phyloP scores from a whole-genome alignment of 2,329 filamentous ascomycete genomes.

The Sporothrix brunneoviolacea region DNA sequence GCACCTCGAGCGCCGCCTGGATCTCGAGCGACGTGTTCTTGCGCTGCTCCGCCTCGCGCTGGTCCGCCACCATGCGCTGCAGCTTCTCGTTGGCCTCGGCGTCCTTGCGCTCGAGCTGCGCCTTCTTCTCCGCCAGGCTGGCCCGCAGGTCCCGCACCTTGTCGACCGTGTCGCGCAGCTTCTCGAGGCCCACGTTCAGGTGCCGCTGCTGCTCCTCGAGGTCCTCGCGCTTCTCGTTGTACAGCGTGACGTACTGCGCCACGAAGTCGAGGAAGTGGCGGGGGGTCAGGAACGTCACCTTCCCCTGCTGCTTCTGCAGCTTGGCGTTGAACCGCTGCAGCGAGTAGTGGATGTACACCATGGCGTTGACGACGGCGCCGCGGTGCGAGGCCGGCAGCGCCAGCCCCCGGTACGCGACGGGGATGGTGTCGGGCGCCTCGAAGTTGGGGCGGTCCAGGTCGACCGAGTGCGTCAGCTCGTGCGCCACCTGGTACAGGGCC shows the following conservation, averaged over 20 bases:
- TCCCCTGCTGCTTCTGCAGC: constrained; percentile 85
- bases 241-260: constrained; percentile 92
- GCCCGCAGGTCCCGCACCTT: constrained; percentile 89
- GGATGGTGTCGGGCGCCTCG: constrained; percentile 80
- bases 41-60: constrained; percentile 86
- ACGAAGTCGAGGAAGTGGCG: constrained; percentile 98
- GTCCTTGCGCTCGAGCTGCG: constrained; percentile 86
- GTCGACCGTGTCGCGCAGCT: constrained; percentile 91
- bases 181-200: constrained; percentile 96
- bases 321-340: constrained; percentile 83
- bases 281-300: constrained; percentile 86
- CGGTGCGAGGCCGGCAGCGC: constrained; percentile 80
- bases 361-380: constrained; percentile 89
- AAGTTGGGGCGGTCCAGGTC: constrained; percentile 88
- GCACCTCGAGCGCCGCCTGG: constrained; percentile 76
- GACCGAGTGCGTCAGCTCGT: constrained; percentile 91
- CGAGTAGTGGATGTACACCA: constrained; percentile 98
- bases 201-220: constrained; percentile 98
- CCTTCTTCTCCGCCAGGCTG: constrained; percentile 91
- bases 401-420: constrained; percentile 83
- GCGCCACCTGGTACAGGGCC: constrained; percentile 94
- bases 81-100: constrained; percentile 95
- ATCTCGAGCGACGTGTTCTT: constrained; percentile 85
- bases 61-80: constrained; percentile 93
- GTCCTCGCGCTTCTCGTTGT: constrained; percentile 97